Base-by-base conservation (phyloP, 2,329 filamentous ascomycete species). In the Botryotinia calthae region DNA sequence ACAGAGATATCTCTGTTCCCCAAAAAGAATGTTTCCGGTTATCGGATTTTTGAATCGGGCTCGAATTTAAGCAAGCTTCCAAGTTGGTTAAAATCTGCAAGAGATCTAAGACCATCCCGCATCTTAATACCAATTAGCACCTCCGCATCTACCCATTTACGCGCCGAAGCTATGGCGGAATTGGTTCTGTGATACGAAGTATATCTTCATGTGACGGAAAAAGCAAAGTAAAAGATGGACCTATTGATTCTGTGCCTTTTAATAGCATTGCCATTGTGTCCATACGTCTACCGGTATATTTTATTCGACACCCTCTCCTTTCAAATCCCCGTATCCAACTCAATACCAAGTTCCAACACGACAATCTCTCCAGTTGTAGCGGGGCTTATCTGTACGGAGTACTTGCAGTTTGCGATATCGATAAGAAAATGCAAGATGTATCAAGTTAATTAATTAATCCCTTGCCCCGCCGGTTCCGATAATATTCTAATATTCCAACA, bases 21-120 rank as follows among this genome's bases (percentile, higher is more conserved):
- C 46, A n/a, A 44, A 18, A n/a, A 56, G 16, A 56, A 18, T 37
- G 31, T 25, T 67, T 71, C 46, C 62, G 62, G 42, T 22, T 42
- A 37, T 56, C 62, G 51, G 40, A 56, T 67, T 20, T 56, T 66
- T 12, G 31, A 64, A 31, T 40, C 46, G 51, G n/a, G 42, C 69
- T 65, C 40, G 31, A 65, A 54, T 28, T 22, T 12, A 31, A 25
- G 20, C 34, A 58, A 20, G 66, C 66, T 68, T 68, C 34, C 66
- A 58, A 31, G n/a, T 42, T 42, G 44, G 44, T 64, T 46, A 64
- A 65, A 42, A 51, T 51, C 40, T 34, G 44, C 69, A 65, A 65
- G 59, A 65, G 46, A 71, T 71, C 69, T 64, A 54, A 54, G 46
- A 67, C 64, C 59, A 71, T 71, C 28, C 44, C 69, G 42, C 46